phyloP scores from a whole-genome alignment of 2,329 filamentous ascomycete genomes.

The Penicillium sp. region DNA sequence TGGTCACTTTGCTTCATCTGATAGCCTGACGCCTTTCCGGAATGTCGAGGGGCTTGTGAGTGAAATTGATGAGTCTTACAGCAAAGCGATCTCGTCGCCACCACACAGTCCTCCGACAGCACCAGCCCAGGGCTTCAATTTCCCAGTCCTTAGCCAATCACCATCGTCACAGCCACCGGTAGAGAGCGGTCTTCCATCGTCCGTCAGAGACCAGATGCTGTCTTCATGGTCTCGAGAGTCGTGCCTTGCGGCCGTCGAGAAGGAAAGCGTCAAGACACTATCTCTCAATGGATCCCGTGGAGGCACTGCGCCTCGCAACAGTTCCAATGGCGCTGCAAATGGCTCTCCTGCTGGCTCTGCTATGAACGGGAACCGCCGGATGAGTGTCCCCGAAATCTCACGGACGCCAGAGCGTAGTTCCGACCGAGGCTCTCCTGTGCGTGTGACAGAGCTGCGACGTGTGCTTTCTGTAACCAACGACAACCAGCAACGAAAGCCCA shows the following conservation, averaged over 20 bases:
- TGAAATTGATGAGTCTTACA: slow-evolving; percentile 70
- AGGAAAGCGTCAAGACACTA: slow-evolving; percentile 65
- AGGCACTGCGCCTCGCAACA: slow-evolving; percentile 49
- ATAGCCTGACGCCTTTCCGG: slow-evolving; percentile 69
- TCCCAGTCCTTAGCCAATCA: slow-evolving; percentile 59
- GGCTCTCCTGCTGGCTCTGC: slow-evolving; percentile 31
- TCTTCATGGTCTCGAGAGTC: slow-evolving; percentile 76
- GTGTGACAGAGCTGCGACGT: slow-evolving; percentile 49
- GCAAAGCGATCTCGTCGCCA: slow-evolving; percentile 60
- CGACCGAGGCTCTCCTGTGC: slow-evolving; percentile 46
- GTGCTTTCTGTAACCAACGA: slow-evolving; percentile 46
- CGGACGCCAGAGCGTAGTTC: slow-evolving; percentile 37
- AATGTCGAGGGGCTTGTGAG: slow-evolving; percentile 70
- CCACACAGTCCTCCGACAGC: slow-evolving; percentile 69
- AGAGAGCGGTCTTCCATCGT: slow-evolving; percentile 62
- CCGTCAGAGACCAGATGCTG: slow-evolving; percentile 73
- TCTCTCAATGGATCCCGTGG: slow-evolving; percentile 75
- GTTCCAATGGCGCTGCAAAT: slow-evolving; percentile 32
- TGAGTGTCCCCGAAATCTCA: slow-evolving; percentile 39
- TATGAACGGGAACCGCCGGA: slow-evolving; percentile 33
- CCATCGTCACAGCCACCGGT: slow-evolving; percentile 32
- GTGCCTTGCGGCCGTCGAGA: slow-evolving; percentile 67
- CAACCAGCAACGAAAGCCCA: slow-evolving; percentile 37
- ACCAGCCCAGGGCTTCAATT: slow-evolving; percentile 63
- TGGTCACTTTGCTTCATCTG: slow-evolving; percentile 46